phyloP scores from a whole-genome alignment of 495 filamentous ascomycete species.

The Tuber umbilicatum region DNA sequence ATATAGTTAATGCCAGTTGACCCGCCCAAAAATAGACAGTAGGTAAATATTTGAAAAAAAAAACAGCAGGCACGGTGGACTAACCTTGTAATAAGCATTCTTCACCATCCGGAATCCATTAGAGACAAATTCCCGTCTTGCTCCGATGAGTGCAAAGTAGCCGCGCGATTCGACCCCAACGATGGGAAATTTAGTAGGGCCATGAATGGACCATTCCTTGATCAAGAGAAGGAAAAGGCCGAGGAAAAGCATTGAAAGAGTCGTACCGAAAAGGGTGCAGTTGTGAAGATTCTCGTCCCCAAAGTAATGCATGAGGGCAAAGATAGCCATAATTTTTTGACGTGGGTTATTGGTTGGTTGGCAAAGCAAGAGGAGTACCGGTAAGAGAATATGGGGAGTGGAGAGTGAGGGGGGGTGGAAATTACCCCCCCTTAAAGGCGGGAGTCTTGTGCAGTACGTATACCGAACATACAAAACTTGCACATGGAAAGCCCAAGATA shows the following conservation, averaged over 20 bases:
- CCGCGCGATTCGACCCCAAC: not conserved
- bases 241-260: not conserved
- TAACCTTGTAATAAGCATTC: not conserved
- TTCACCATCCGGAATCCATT: not conserved
- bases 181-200: not conserved
- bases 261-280: not conserved
- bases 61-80: not conserved
- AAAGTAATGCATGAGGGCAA: not conserved
- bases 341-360: not conserved
- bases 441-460: not conserved
- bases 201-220: not conserved
- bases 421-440: not conserved
- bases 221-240: not conserved
- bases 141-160: not conserved
- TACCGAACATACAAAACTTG: too few relatives aligned
- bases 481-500: too few relatives aligned
- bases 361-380: not conserved
- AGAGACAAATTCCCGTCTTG: not conserved
- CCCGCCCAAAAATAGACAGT: too few relatives aligned
- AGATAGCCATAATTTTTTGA: not conserved
- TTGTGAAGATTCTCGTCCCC: not conserved
- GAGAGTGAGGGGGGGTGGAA: not conserved
- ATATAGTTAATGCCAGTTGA: not conserved
- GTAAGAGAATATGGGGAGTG: too few relatives aligned
- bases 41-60: not conserved